phyloP scores from a whole-genome alignment of 2,329 filamentous ascomycete species.

The Colletotrichum melonis region DNA sequence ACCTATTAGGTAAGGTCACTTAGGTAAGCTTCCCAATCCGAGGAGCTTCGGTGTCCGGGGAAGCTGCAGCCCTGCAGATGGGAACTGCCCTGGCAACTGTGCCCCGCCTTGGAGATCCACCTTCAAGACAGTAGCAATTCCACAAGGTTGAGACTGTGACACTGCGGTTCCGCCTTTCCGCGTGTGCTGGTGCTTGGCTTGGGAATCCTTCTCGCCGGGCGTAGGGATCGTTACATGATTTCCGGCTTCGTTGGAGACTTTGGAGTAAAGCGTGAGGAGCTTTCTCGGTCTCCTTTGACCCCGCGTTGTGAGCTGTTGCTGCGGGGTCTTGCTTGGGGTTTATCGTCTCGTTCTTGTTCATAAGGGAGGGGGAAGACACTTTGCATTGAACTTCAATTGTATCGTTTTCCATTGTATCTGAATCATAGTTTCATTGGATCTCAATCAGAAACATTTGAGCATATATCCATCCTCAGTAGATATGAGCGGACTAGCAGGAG shows the following conservation, averaged over 20 bases:
- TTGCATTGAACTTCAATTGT: background rate
- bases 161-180: background rate
- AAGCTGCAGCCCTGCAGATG: background rate
- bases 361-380: background rate
- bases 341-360: background rate
- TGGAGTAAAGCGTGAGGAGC: background rate
- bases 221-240: background rate
- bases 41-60: background rate
- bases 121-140: background rate
- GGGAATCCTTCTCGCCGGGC: background rate
- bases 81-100: background rate
- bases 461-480: background rate
- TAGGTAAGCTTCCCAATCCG: background rate
- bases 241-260: background rate
- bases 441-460: accelerated
- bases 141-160: background rate
- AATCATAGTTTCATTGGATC: background rate
- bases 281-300: background rate
- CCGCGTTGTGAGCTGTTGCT: background rate
- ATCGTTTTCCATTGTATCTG: background rate
- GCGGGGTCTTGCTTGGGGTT: background rate
- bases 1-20: background rate
- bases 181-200: background rate
- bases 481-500: conserved; percentile 26
- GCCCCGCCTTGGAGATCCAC: background rate